Evolutionary conservation across 495 filamentous ascomycete genomes (phyloP).

Genomic region (Staphylotrichum tortipilum): DNA sequence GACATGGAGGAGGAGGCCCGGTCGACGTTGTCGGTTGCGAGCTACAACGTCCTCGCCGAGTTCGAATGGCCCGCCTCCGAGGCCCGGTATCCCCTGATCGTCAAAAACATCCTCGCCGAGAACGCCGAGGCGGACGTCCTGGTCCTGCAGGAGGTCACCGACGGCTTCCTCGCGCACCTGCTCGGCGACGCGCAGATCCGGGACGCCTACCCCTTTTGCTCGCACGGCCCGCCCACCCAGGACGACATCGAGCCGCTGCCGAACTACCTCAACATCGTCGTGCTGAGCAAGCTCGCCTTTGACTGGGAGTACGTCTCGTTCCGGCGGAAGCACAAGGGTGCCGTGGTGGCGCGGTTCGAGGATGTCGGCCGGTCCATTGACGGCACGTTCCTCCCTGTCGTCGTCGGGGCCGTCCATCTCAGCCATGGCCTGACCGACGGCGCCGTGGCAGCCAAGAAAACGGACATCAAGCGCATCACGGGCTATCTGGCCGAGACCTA

Average conservation of each 20-base stretch:
- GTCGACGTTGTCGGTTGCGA: constrained; percentile 32
- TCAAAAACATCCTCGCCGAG: constrained; percentile 34
- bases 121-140: constrained; percentile 36
- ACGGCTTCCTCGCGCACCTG: constrained; percentile 45
- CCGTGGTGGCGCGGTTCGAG: constrained; percentile 35
- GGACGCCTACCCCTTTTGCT: constrained; percentile 39
- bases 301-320: constrained; percentile 42
- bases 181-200: constrained; percentile 37
- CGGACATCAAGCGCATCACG: constrained; percentile 37
- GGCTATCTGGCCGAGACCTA: constrained; percentile 31
- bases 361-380: constrained; percentile 24
- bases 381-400: constrained; percentile 19
- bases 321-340: constrained; percentile 41
- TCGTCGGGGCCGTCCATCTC: constrained; percentile 47
- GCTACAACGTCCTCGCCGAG: constrained; percentile 51
- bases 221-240: constrained; percentile 42
- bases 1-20: not conserved
- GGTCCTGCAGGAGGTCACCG: constrained; percentile 51
- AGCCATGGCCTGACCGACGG: constrained; percentile 45
- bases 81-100: constrained; percentile 41
- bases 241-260: constrained; percentile 41
- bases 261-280: constrained; percentile 45
- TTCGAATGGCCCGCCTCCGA: constrained; percentile 39
- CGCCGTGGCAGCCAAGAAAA: constrained; percentile 41
- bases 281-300: constrained; percentile 44